Evolutionary conservation across 2,329 filamentous ascomycete genomes (phyloP).

Genomic region (Aspergillus calidoustus): DNA sequence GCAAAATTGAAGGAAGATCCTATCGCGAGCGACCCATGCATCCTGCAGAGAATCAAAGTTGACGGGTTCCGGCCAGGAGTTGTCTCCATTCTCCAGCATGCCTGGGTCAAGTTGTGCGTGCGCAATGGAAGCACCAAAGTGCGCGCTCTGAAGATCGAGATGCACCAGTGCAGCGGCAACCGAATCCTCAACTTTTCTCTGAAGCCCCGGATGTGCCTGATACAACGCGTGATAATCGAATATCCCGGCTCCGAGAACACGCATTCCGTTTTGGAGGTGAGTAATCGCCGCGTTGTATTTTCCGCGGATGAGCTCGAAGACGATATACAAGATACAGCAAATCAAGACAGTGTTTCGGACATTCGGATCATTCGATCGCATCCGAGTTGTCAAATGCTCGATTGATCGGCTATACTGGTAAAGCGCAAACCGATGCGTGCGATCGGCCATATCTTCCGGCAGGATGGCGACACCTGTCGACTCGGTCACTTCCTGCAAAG

Average conservation of each 20-base stretch:
- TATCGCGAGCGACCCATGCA: background rate
- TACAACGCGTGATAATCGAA: background rate
- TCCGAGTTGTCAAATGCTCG: background rate
- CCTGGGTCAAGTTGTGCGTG: background rate
- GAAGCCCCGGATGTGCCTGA: background rate
- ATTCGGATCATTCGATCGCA: background rate
- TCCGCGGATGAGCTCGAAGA: background rate
- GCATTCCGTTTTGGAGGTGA: background rate
- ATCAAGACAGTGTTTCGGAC: background rate
- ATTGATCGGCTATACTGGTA: background rate
- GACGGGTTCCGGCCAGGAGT: background rate
- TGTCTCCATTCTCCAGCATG: background rate
- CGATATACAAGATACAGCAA: background rate
- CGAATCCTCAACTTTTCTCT: background rate
- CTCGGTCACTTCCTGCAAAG: background rate
- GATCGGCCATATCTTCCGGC: background rate
- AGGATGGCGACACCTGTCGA: background rate
- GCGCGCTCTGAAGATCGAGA: background rate
- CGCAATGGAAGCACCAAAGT: background rate
- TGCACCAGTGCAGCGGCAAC: background rate
- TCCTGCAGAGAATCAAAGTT: background rate
- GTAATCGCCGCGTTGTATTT: background rate
- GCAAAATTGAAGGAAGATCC: background rate
- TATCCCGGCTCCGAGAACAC: background rate
- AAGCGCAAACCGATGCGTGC: background rate